These are phyloP conservation scores for Pisolithus microcarpus DNA, from an alignment of 768 basidiomycete genomes.

Conservation along the genomic window DNA sequence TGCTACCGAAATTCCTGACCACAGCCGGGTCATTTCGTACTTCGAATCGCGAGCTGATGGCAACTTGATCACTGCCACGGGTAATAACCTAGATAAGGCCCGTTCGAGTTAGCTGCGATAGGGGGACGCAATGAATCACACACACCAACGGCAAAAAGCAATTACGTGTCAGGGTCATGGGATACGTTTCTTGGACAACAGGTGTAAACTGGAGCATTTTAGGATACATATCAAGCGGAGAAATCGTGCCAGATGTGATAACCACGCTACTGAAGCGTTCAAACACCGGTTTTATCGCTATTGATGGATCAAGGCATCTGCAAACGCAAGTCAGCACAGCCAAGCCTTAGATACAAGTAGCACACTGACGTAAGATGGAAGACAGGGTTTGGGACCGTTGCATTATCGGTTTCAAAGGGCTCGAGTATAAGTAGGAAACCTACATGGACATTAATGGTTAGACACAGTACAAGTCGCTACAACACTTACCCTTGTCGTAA, in stretches of 20 bases:
- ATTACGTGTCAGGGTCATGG: conserved; percentile 95
- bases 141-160: conserved; percentile 93
- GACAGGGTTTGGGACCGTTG: conserved; percentile 96
- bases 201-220: conserved; percentile 99
- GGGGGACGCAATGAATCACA: conserved; percentile 16
- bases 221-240: conserved; percentile 98
- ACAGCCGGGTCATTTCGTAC: conserved; percentile 99
- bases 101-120: background rate
- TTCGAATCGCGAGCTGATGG: conserved; percentile 97
- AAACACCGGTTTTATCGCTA: conserved; percentile 96
- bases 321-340: conserved; percentile 7
- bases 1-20: conserved; percentile 96
- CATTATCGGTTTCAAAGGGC: conserved; percentile 97
- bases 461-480: background rate
- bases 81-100: conserved; percentile 72
- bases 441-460: conserved; percentile 21
- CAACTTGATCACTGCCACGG: conserved; percentile 95
- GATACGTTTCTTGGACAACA: conserved; percentile 93
- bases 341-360: background rate
- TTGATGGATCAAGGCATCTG: conserved; percentile 94
- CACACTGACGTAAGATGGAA: conserved; percentile 88
- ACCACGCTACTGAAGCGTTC: conserved; percentile 98
- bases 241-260: conserved; percentile 98
- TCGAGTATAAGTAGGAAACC: conserved; percentile 96
- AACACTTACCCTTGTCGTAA: conserved; percentile 80